Percentiles rank a stretch among this genome's conserved stretches.
phyloP scores from a whole-genome alignment of 176 grass and related monocot species.

The Pharus latifolius region DNA sequence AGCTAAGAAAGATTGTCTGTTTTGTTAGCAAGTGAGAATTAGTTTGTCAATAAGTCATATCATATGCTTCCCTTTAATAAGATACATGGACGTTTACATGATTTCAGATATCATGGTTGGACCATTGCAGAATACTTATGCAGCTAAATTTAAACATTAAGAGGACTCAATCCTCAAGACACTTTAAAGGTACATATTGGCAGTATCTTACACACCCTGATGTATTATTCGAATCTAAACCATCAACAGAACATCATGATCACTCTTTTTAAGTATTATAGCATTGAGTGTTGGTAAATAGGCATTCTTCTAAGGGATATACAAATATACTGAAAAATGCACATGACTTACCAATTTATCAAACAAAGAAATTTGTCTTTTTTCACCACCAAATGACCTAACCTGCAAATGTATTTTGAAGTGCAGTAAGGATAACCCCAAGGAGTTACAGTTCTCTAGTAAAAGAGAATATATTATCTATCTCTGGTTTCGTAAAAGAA shows the following conservation, averaged over 20 bases:
- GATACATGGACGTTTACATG: neutral
- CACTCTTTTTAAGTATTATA: neutral
- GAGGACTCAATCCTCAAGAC: no score
- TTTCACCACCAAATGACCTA: conserved; percentile 91
- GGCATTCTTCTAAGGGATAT: neutral
- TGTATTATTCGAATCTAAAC: no score
- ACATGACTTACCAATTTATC: conserved; percentile 57
- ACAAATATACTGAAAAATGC: neutral
- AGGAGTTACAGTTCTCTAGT: neutral
- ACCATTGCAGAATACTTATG: neutral
- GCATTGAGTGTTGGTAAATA: neutral
- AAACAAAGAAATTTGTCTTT: conserved; percentile 80
- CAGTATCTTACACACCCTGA: no score
- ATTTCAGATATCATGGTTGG: neutral
- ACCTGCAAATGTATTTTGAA: conserved; percentile 43
- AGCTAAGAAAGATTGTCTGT: neutral
- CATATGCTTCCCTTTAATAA: neutral
- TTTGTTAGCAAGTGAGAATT: neutral
- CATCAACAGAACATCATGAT: neutral
- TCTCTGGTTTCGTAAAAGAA: neutral
- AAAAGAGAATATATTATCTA: neutral
- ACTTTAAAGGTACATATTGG: no score
- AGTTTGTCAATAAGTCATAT: neutral
- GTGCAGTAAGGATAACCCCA: conserved; percentile 17
- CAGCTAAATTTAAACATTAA: no score